Evolutionary conservation across 2,329 filamentous ascomycete species (phyloP), one percentile per base, ranked within the genome.

Genomic region (Alternaria panax): DNA sequence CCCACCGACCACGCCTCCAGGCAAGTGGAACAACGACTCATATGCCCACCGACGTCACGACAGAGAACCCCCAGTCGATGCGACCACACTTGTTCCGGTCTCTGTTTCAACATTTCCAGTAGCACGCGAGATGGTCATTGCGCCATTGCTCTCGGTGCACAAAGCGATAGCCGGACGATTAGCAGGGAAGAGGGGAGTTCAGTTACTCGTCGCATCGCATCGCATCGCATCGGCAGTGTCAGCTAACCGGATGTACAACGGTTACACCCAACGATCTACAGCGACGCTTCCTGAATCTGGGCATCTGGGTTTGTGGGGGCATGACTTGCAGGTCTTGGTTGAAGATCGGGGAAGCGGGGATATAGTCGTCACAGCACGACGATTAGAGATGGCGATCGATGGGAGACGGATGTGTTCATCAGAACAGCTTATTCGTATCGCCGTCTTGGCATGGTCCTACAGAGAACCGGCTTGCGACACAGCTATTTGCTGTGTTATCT

Each of bases 181-280:
- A 34, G 20, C 54, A 57, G 20, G 25, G 41, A 22, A 36, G 27
- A 61, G 12, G 9, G 12, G 54, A 57, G 50, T 1, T 7, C 2
- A 11, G 38, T 14, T 24, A 14, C 25, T 47, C 42, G 24, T 7
- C n/a, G 42, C 11, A 27, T 27, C 25, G 16, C 9, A 1, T 30
- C 28, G 12, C 9, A 11, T 30, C 12, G n/a, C n/a, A 47, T 65
- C 65, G 62, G 64, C 56, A 59, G 59, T 61, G 59, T 62, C 58
- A 59, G 48, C 40, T 55, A 59, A 43, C 54, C 36, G 18, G 38
- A 38, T 53, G 38, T 43, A 18, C 51, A 8, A 53, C 38, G 20
- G 22, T 43, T 32, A 24, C 22, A 20, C 30, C 28, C 30, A 54
- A 24, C 30, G 43, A 27, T 51, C 30, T 40, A n/a, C 24, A 41